A percentile compares a stretch with the other conserved stretches of the same genome.
Conservation (phyloP, 2,329 filamentous ascomycete genomes). For the Tolypocladium amazonense region DNA sequence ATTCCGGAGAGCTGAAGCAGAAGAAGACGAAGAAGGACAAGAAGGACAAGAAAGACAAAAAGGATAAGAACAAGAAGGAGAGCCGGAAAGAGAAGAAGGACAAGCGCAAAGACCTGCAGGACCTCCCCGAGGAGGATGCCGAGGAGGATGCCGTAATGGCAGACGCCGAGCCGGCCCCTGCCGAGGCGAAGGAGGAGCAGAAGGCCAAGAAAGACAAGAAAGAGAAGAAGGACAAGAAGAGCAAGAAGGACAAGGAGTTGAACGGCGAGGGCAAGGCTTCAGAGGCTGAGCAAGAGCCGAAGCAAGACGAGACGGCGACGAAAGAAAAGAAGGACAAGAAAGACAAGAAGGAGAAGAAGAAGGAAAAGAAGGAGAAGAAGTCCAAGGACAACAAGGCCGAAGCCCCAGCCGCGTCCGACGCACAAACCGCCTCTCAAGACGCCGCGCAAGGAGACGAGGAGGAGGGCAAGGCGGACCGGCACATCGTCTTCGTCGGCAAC, state of each 20-base stretch:
- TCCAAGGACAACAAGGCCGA: background rate
- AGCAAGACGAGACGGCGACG: conserved; percentile 6
- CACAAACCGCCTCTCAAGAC: background rate
- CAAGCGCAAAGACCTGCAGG: conserved; percentile 25
- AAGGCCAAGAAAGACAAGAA: conserved; percentile 9
- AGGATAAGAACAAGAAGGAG: conserved; percentile 18
- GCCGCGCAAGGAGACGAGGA: background rate
- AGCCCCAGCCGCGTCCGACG: background rate
- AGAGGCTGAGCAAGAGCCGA: conserved; percentile 24
- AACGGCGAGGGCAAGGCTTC: conserved; percentile 9
- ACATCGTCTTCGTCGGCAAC: conserved; percentile 50
- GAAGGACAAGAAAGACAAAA: conserved; percentile 21
- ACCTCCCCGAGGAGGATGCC: conserved; percentile 23
- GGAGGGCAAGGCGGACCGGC: conserved; percentile 13
- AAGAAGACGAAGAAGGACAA: conserved; percentile 22
- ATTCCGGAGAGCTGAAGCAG: conserved; percentile 8
- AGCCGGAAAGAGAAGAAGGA: conserved; percentile 29
- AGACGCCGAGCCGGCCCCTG: conserved; percentile 6
- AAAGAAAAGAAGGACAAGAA: conserved; percentile 5
- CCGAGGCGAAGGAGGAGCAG: conserved; percentile 8
- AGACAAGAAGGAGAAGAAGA: conserved; percentile 3
- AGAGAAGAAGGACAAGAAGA: conserved; percentile 6
- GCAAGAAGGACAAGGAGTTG: conserved; percentile 8
- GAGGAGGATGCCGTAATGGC: conserved; percentile 10
- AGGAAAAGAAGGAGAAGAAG: background rate